Base-by-base conservation (phyloP, 805 yeast genomes). In the Teunomyces pallodes region DNA sequence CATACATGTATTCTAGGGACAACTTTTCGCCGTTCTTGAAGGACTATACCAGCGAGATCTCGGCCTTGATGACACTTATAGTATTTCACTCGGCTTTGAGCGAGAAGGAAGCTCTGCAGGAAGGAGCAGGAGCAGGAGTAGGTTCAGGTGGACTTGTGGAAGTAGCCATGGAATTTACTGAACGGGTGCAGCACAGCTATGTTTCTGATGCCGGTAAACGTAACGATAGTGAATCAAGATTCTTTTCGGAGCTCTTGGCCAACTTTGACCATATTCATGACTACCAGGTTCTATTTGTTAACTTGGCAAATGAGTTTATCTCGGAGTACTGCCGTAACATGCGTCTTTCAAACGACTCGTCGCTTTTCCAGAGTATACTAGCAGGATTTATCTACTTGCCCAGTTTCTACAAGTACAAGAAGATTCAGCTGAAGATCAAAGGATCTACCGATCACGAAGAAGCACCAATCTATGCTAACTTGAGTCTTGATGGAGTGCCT, bases 331-430 rank as follows among this genome's bases (percentile, higher is more conserved):
- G 77, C 46, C 61, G 65, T 32, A 66, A 65, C 41, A 55, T 70
- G 61, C 58, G 58, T 17, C 62, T 73, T 10, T 67, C 74, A 4
- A 67, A 67, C 42, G 75, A 72, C 51, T 69, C 75, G 2, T 67
- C 76, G 5, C 54, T 73, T 33, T 73, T 72, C 58, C 76, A 72
- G 53, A 57, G 68, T 47, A 49, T 70, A 3, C 54, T 73, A 35
- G 72, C 76, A 1, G 77, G 77, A 1, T 64, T 61, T 50, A 62
- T 72, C 38, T 69, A 71, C 53, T 57, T 73, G 35, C 76, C 77
- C 27, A 70, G 69, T 50, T 73, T 72, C 59, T 61, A 72, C 60
- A 72, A 72, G 53, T 73, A 64, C 50, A 72, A 62, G 42, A 61
- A 63, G 50, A 66, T 73, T 35, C 75, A 73, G 51, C 42, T n/a